Conservation (phyloP, 306 rosid genomes). For the Carpinus viminea region DNA sequence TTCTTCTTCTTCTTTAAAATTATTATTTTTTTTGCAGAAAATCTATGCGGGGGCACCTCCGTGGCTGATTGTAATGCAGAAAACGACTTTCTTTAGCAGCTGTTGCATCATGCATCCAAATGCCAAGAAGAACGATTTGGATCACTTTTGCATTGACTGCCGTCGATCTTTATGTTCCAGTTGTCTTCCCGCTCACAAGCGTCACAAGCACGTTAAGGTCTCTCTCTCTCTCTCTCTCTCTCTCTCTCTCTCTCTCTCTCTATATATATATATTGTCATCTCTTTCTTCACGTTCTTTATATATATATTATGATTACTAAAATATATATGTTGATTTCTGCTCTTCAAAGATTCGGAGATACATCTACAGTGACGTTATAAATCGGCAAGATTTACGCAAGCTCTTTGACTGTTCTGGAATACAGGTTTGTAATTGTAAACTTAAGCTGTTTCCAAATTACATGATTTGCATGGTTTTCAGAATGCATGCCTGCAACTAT, state of each 20-base stretch:
- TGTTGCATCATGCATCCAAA: conserved; percentile 16
- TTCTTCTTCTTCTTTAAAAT: neutral
- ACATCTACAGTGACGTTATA: conserved; percentile 36
- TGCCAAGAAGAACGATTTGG: conserved; percentile 23
- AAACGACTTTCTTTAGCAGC: conserved; percentile 10
- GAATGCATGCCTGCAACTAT: no score
- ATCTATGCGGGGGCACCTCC: conserved; percentile 16
- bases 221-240: neutral
- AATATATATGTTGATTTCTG: no score
- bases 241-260: neutral
- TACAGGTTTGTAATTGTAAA: conserved; percentile 20
- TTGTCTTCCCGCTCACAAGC: conserved; percentile 23
- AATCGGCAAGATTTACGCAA: conserved; percentile 33
- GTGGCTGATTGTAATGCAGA: conserved; percentile 32
- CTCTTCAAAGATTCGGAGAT: conserved; percentile 29
- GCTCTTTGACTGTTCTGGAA: conserved; percentile 37
- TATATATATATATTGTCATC: no score
- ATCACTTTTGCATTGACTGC: conserved; percentile 34
- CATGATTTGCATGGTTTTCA: neutral
- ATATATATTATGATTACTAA: no score
- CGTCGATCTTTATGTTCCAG: conserved; percentile 23
- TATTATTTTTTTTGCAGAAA: neutral
- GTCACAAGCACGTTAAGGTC: conserved; percentile 34
- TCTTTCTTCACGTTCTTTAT: neutral
- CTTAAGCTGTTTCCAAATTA: neutral